These are phyloP conservation scores for Chytridiales sp. DNA, from an alignment of 371 early-diverging fungal species.

Conservation along the genomic window DNA sequence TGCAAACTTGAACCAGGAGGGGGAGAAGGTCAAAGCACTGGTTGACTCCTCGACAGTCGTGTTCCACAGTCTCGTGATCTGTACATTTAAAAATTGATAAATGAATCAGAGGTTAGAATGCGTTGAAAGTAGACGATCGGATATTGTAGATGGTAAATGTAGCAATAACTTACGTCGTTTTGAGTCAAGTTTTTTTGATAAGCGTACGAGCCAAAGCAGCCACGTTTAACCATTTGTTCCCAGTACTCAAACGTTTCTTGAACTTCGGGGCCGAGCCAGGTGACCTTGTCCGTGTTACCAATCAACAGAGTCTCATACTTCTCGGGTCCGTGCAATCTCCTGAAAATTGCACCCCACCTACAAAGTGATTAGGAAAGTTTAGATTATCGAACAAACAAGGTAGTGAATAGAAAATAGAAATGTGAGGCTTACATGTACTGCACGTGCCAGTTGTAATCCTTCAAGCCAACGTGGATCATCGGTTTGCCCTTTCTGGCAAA, in stretches of 20 bases:
- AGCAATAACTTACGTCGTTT: neutral
- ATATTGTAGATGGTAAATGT: neutral
- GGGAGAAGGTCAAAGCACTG: neutral
- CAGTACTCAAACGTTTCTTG: neutral
- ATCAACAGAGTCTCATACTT: neutral
- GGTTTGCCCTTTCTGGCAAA: neutral
- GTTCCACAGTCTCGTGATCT: no score
- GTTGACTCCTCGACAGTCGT: neutral
- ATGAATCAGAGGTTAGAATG: neutral
- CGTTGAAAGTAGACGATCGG: neutral
- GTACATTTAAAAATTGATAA: no score
- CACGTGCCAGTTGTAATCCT: neutral
- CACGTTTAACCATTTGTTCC: conserved; percentile 3
- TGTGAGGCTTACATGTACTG: no score
- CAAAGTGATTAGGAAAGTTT: no score
- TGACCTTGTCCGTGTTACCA: neutral
- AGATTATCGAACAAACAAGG: no score
- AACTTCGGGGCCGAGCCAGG: neutral
- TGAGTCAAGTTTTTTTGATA: neutral
- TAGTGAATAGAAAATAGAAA: no score
- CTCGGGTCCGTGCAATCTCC: neutral
- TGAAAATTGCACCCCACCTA: neutral
- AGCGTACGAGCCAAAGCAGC: neutral
- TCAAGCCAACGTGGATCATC: neutral
- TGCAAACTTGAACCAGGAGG: neutral